Evolutionary conservation across 1,284 basidiomycete genomes (phyloP).

Genomic region (Boletellus deceptivus): DNA sequence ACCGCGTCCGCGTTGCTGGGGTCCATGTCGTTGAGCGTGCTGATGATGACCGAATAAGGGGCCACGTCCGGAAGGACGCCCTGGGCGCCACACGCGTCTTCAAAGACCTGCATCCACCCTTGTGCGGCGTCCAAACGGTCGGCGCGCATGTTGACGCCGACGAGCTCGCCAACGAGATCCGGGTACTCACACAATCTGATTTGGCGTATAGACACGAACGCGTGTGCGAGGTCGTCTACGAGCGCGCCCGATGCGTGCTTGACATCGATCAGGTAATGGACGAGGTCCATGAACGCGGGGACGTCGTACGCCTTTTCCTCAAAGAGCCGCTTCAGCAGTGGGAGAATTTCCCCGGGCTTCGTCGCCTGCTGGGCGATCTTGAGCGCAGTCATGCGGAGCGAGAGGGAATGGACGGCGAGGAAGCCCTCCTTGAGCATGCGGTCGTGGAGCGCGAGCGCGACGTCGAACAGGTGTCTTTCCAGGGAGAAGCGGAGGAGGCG

Average conservation of each 20-base stretch:
- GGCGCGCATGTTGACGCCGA: slow-evolving; percentile 36
- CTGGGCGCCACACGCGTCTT: slow-evolving; percentile 22
- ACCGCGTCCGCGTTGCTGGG: slow-evolving; percentile 33
- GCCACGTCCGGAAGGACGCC: slow-evolving; percentile 13
- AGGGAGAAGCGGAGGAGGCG: slow-evolving; percentile 29
- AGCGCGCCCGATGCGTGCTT: slow-evolving; percentile 30
- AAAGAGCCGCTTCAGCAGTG: slow-evolving; percentile 29
- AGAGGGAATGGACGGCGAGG: slow-evolving; percentile 36
- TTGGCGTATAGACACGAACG: slow-evolving; percentile 36
- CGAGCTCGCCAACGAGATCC: slow-evolving; percentile 37
- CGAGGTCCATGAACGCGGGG: slow-evolving; percentile 38
- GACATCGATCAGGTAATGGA: slow-evolving; percentile 33
- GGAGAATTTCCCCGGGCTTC: slow-evolving; percentile 24
- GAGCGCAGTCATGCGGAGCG: slow-evolving; percentile 42
- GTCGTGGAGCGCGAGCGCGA: slow-evolving; percentile 40
- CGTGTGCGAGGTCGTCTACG: slow-evolving; percentile 36
- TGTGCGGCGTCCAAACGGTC: slow-evolving; percentile 36
- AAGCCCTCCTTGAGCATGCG: slow-evolving; percentile 43
- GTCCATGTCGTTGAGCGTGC: slow-evolving; percentile 34
- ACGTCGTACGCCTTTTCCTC: slow-evolving; percentile 38
- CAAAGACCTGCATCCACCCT: slow-evolving; percentile 33
- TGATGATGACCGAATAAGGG: slow-evolving; percentile 42
- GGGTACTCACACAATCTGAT: slow-evolving; percentile 34
- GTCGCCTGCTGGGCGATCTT: slow-evolving; percentile 16
- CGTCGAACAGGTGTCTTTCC: slow-evolving; percentile 30